These are phyloP conservation scores for Fibroporia radiculosa DNA, from an alignment of 768 basidiomycete genomes.

Conservation along the genomic window DNA sequence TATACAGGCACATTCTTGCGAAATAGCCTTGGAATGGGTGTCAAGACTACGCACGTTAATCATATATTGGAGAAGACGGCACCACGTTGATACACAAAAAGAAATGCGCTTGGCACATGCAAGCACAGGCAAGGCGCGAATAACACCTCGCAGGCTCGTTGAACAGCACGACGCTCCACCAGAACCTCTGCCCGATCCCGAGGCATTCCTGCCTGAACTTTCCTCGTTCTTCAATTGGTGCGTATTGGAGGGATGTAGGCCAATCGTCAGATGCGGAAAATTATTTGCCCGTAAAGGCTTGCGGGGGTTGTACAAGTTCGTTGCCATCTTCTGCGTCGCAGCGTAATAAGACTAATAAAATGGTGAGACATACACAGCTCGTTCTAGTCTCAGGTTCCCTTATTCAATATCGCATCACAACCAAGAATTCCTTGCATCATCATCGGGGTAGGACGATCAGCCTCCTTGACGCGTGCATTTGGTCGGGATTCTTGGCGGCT, in stretches of 20 bases:
- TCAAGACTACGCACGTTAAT: slow-evolving; percentile 61
- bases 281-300: slow-evolving; percentile 65
- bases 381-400: slow-evolving; percentile 73
- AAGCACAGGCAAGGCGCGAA: slow-evolving; percentile 39
- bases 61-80: slow-evolving; percentile 73
- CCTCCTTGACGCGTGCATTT: slow-evolving; percentile 71
- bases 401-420: slow-evolving; percentile 60
- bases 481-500: slow-evolving; percentile 80
- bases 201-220: slow-evolving; percentile 49
- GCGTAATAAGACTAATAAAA: neutral
- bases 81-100: slow-evolving; percentile 64
- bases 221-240: slow-evolving; percentile 83
- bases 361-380: slow-evolving; percentile 54
- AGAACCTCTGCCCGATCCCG: slow-evolving; percentile 46
- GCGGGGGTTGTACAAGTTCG: slow-evolving; percentile 74
- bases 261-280: slow-evolving; percentile 67
- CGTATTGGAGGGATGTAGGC: slow-evolving; percentile 67
- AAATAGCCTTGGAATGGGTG: slow-evolving; percentile 80
- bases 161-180: slow-evolving; percentile 34
- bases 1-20: slow-evolving; percentile 52
- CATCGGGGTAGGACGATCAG: slow-evolving; percentile 47
- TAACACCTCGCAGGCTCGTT: slow-evolving; percentile 49
- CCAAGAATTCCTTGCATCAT: slow-evolving; percentile 48
- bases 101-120: slow-evolving; percentile 74
- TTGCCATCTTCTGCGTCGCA: slow-evolving; percentile 3